These are phyloP conservation scores for Saturnispora saitoi DNA, from an alignment of 805 yeast species.

Conservation along the genomic window DNA sequence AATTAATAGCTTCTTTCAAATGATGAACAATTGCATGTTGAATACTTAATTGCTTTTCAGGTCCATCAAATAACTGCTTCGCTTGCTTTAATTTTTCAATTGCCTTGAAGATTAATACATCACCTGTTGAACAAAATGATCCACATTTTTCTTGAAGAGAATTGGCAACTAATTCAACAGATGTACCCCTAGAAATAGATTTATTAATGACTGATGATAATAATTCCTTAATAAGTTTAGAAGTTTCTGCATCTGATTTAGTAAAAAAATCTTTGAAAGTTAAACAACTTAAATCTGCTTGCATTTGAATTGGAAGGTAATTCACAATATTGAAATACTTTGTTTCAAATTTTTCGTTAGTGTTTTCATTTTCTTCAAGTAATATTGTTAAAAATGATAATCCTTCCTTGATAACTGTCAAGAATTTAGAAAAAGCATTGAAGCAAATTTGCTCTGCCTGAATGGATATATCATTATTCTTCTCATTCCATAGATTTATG, in stretches of 20 bases:
- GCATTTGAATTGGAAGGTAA: conserved; percentile 59
- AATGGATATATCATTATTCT: conserved; percentile 50
- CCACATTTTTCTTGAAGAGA: conserved; percentile 90
- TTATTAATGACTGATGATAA: conserved; percentile 83
- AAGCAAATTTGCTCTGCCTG: conserved; percentile 92
- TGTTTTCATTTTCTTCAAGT: conserved; percentile 50
- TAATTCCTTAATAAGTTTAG: conserved; percentile 71
- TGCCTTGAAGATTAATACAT: conserved; percentile 88
- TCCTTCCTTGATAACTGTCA: conserved; percentile 79
- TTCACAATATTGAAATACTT: conserved; percentile 58
- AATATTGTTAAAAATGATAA: conserved; percentile 78
- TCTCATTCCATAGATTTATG: conserved; percentile 37
- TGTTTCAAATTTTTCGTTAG: conserved; percentile 8
- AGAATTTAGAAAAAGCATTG: conserved; percentile 63
- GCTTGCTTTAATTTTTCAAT: conserved; percentile 87
- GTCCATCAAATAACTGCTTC: conserved; percentile 56
- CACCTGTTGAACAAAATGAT: conserved; percentile 87
- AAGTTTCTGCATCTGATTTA: conserved; percentile 47
- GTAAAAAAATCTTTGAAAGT: conserved; percentile 72
- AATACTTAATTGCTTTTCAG: conserved; percentile 60
- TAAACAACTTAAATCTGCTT: conserved; percentile 55
- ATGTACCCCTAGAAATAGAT: conserved; percentile 83
- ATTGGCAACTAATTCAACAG: conserved; percentile 82
- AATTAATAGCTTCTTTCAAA: conserved; percentile 61
- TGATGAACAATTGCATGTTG: conserved; percentile 34